A percentile compares a stretch with the other conserved stretches of the same genome.
phyloP scores from a whole-genome alignment of 768 basidiomycete genomes.

The Kwoniella europaea region DNA sequence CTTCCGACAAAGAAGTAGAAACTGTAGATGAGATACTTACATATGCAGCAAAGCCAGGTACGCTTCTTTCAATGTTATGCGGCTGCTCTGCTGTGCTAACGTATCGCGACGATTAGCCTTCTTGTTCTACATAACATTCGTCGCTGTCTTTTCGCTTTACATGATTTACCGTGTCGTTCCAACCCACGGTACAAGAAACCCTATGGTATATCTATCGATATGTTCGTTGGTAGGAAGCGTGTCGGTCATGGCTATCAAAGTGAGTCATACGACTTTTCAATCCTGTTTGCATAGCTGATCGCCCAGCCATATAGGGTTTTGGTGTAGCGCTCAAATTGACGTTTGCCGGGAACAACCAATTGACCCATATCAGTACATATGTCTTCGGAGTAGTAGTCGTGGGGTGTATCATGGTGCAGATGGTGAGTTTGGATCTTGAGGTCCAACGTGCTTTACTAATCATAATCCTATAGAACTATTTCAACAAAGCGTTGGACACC shows the following conservation, averaged over 20 bases:
- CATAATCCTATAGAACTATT: slow-evolving; percentile 61
- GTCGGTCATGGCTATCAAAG: slow-evolving; percentile 97
- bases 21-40: slow-evolving; percentile 92
- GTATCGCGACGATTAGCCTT: slow-evolving; percentile 67
- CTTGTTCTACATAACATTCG: slow-evolving; percentile 84
- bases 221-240: slow-evolving; percentile 95
- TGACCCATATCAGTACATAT: slow-evolving; percentile 93
- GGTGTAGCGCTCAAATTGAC: slow-evolving; percentile 96
- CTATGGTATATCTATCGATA: slow-evolving; percentile 91
- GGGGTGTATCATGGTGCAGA: slow-evolving; percentile 69
- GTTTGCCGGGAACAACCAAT: slow-evolving; percentile 89
- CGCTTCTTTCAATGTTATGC: slow-evolving; percentile 40
- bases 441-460: background rate
- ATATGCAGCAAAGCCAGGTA: slow-evolving; percentile 93
- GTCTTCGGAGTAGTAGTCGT: slow-evolving; percentile 83
- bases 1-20: slow-evolving; percentile 88
- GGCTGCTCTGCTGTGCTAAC: background rate
- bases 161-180: slow-evolving; percentile 89
- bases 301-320: slow-evolving; percentile 66
- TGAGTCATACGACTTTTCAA: slow-evolving; percentile 18
- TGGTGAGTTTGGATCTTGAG: slow-evolving; percentile 56
- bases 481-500: slow-evolving; percentile 95
- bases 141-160: slow-evolving; percentile 76
- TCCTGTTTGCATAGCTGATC: background rate
- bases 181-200: slow-evolving; percentile 81